These are phyloP conservation scores for Gillenia trifoliata DNA, from an alignment of 306 rosid genomes.

Conservation along the genomic window DNA sequence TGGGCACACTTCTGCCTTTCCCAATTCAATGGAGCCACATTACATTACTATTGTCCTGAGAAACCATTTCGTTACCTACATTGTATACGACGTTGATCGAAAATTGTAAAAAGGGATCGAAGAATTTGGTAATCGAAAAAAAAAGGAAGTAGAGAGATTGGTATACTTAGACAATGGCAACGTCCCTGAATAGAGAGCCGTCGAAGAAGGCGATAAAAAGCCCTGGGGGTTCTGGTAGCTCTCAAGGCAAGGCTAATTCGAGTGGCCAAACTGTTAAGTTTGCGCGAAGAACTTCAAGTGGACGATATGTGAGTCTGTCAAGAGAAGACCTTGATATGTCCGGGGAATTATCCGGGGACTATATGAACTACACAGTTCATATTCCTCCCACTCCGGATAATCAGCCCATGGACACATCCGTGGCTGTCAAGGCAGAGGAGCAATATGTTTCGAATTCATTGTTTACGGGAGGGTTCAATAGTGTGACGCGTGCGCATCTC, in stretches of 20 bases:
- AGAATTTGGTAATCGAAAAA: neutral
- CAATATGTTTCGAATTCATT: constrained; percentile 83
- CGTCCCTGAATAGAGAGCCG: constrained; percentile 48
- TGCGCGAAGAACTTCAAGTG: constrained; percentile 83
- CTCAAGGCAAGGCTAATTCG: constrained; percentile 35
- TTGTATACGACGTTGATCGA: neutral
- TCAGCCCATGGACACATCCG: constrained; percentile 69
- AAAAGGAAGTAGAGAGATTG: neutral
- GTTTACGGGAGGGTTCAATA: constrained; percentile 85
- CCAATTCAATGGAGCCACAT: neutral
- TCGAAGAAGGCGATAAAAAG: constrained; percentile 52
- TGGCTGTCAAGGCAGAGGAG: constrained; percentile 83
- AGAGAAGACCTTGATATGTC: constrained; percentile 90
- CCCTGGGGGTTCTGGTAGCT: constrained; percentile 37
- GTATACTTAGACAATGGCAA: constrained; percentile 35
- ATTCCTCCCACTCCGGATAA: constrained; percentile 90
- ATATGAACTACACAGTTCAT: constrained; percentile 83
- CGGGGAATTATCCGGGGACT: constrained; percentile 61
- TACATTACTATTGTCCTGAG: neutral
- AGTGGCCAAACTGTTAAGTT: constrained; percentile 63
- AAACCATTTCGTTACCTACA: neutral
- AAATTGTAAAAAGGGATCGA: neutral
- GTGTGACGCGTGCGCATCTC: constrained; percentile 79
- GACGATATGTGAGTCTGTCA: constrained; percentile 67
- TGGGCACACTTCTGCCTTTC: neutral